phyloP scores from a whole-genome alignment of 352 stramenopile genomes.

The Globisporangium cylindrosporum region DNA sequence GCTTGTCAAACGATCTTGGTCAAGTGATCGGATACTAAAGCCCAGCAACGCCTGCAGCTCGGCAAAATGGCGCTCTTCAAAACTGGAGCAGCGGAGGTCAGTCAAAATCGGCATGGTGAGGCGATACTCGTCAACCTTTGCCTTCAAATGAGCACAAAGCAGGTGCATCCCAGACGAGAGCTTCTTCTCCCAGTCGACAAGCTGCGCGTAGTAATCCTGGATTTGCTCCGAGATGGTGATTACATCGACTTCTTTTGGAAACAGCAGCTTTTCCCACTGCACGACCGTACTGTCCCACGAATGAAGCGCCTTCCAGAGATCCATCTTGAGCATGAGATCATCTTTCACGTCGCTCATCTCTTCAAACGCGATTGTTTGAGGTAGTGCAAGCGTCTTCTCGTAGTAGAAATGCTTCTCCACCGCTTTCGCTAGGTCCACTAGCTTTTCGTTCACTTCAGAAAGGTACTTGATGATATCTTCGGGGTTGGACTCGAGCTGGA shows the following conservation, averaged over 20 bases:
- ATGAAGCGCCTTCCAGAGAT: slow-evolving; percentile 75
- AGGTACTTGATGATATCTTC: slow-evolving; percentile 52
- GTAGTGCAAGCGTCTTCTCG: slow-evolving; percentile 55
- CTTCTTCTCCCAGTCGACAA: slow-evolving; percentile 49
- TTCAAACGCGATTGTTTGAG: slow-evolving; percentile 74
- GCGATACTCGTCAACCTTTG: slow-evolving; percentile 78
- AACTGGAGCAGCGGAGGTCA: slow-evolving; percentile 52
- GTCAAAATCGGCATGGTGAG: slow-evolving; percentile 74
- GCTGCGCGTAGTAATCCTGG: slow-evolving; percentile 46
- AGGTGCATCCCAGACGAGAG: slow-evolving; percentile 42
- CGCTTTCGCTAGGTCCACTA: slow-evolving; percentile 31
- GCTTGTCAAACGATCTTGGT: background rate
- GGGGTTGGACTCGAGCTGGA: slow-evolving; percentile 45
- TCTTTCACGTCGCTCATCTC: slow-evolving; percentile 61
- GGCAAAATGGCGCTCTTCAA: slow-evolving; percentile 61
- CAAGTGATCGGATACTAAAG: slow-evolving; percentile 61
- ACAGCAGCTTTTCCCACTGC: slow-evolving; percentile 51
- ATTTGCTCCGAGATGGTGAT: slow-evolving; percentile 65
- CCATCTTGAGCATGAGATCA: slow-evolving; percentile 77
- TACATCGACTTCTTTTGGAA: slow-evolving; percentile 68
- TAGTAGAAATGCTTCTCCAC: slow-evolving; percentile 45
- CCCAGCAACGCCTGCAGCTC: slow-evolving; percentile 67
- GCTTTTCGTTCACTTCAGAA: slow-evolving; percentile 26
- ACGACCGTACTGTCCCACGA: slow-evolving; percentile 56
- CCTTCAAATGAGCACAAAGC: slow-evolving; percentile 64